Conservation (phyloP, 345 rosid species). For the Melaleuca quinquenervia region DNA sequence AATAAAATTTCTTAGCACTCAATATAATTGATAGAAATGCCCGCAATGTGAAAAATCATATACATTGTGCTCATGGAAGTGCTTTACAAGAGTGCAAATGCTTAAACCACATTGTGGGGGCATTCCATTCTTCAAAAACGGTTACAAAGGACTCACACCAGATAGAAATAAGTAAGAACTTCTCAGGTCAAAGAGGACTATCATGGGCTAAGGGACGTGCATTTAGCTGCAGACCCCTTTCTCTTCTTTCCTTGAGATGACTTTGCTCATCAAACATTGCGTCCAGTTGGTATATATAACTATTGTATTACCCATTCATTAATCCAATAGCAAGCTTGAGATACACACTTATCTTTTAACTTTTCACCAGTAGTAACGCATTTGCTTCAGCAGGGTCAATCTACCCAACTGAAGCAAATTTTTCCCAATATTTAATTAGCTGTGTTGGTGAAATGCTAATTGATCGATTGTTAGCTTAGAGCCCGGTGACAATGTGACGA, state of each 20-base stretch:
- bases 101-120: background rate
- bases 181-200: background rate
- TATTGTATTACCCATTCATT: background rate
- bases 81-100: background rate
- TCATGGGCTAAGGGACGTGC: background rate
- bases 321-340: background rate
- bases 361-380: background rate
- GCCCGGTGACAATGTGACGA: background rate
- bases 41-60: background rate
- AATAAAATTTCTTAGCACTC: background rate
- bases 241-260: background rate
- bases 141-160: background rate
- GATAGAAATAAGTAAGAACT: background rate
- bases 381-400: background rate
- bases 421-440: background rate
- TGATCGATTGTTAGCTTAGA: background rate
- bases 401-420: background rate
- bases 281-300: background rate
- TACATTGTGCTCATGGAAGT: background rate
- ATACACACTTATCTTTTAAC: background rate
- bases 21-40: background rate
- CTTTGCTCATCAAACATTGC: background rate
- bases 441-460: background rate
- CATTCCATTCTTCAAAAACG: background rate
- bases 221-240: background rate